Evolutionary conservation across 108 stramenopile species (phyloP), one percentile per base, ranked within the genome.

Genomic region (Skeletonema potamos): DNA sequence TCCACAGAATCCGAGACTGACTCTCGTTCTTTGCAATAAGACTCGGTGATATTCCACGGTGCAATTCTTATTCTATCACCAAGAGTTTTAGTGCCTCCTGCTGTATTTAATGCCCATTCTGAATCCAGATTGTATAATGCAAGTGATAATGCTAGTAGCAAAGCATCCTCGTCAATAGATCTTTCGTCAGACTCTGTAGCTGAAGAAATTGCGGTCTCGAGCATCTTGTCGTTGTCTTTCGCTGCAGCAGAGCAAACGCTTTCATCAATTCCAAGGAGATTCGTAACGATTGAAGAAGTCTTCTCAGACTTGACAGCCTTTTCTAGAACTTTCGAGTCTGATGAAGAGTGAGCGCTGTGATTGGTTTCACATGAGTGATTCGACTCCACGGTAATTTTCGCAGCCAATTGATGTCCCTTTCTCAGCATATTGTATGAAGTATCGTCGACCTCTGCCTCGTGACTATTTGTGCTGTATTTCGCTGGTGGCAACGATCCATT

Each of bases 41-140:
- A 15, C 11, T n/a, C 22, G 18, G 54, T 6, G 2, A 33, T 24
- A 3, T 39, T 57, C 22, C 66, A 20, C 26, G 20, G 41, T 27
- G 57, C 33, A 26, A 54, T 54, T 44, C 57, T 68, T 41, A 28
- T 56, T 43, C 68, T 34, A 32, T 57, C 41, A 32, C 70, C 60
- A 51, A 62, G 60, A 27, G 70, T 71, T 17, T 61, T 62, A 10
- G 8, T 22, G 9, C 26, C 34, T 20, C 36, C 27, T 12, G 51
- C 46, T 62, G 66, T 27, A 51, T 68, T 48, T 33, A 75, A 29
- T 17, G 13, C 48, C 74, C 74, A 75, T 22, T 68, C 28, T 10
- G 74, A 68, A 48, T 75, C 74, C 54, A 75, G 66, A 17, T 37
- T 37, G 27, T 30, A 36, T 7, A 67, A 51, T 54, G 65, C 48